These are phyloP conservation scores for Lasiodiplodia sp. DNA, from an alignment of 2,329 filamentous ascomycete species.

Conservation along the genomic window DNA sequence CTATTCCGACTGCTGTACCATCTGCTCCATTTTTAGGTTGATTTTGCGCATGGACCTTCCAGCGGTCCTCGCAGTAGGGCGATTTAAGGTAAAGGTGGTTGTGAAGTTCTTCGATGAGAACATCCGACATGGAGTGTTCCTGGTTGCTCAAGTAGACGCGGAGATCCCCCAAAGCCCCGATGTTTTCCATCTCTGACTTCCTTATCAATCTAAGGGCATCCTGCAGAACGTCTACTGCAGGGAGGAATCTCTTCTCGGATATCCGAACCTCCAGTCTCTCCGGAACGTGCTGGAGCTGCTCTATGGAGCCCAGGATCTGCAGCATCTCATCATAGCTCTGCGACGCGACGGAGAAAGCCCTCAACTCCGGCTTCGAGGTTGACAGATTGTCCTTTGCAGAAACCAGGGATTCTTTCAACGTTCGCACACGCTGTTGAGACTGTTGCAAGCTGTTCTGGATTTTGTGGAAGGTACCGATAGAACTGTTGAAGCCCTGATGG, in stretches of 20 bases:
- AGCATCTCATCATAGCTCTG: slow-evolving; percentile 91
- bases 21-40: slow-evolving; percentile 59
- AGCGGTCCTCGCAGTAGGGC: slow-evolving; percentile 94
- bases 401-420: slow-evolving; percentile 81
- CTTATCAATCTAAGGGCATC: slow-evolving; percentile 83
- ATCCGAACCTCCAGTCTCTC: slow-evolving; percentile 94
- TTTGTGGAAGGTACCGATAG: slow-evolving; percentile 98
- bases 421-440: slow-evolving; percentile 84
- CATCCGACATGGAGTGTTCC: slow-evolving; percentile 90
- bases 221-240: slow-evolving; percentile 90
- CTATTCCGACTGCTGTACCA: slow-evolving; percentile 39
- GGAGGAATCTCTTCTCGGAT: slow-evolving; percentile 93
- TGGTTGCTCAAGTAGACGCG: slow-evolving; percentile 91
- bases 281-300: slow-evolving; percentile 86
- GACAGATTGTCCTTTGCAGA: slow-evolving; percentile 82
- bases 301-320: slow-evolving; percentile 73
- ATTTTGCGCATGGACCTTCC: slow-evolving; percentile 80
- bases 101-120: slow-evolving; percentile 95
- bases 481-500: slow-evolving; percentile 98
- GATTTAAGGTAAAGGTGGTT: slow-evolving; percentile 98
- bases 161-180: slow-evolving; percentile 86
- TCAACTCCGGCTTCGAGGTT: slow-evolving; percentile 86
- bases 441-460: slow-evolving; percentile 92
- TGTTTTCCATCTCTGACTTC: slow-evolving; percentile 87
- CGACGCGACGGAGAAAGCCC: slow-evolving; percentile 85